Percentiles rank a stretch among this genome's conserved stretches.
Conservation (phyloP, 805 yeast genomes). For the Candida railenensis region DNA sequence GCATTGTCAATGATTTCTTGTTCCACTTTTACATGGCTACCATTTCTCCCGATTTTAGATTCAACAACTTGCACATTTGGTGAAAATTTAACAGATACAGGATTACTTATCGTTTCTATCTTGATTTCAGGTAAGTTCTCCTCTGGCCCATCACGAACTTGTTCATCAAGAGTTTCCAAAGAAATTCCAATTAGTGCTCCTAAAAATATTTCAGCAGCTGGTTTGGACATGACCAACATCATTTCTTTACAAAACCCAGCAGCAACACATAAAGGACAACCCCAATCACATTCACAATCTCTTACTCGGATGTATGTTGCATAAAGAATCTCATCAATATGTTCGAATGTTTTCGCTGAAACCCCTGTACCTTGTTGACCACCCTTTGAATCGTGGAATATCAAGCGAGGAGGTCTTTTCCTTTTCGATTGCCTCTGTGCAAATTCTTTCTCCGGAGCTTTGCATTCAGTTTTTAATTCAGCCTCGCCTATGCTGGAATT, state of each 20-base stretch:
- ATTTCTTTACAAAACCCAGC: slow-evolving; percentile 78
- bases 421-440: slow-evolving; percentile 70
- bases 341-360: slow-evolving; percentile 75
- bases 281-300: slow-evolving; percentile 71
- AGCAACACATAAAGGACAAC: slow-evolving; percentile 87
- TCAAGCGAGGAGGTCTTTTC: slow-evolving; percentile 81
- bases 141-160: slow-evolving; percentile 71
- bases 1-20: too few relatives aligned
- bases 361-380: slow-evolving; percentile 81
- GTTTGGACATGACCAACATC: slow-evolving; percentile 80
- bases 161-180: slow-evolving; percentile 40
- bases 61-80: slow-evolving; percentile 48
- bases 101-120: slow-evolving; percentile 67
- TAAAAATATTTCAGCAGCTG: slow-evolving; percentile 74
- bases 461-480: slow-evolving; percentile 90
- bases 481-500: slow-evolving; percentile 31
- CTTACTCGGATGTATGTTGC: slow-evolving; percentile 59
- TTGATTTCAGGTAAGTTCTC: slow-evolving; percentile 65
- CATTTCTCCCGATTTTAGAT: slow-evolving; percentile 8
- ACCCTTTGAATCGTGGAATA: slow-evolving; percentile 82
- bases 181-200: slow-evolving; percentile 58
- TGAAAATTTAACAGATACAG: slow-evolving; percentile 58
- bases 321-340: slow-evolving; percentile 62
- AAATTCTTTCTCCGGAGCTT: slow-evolving; percentile 96
- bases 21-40: too few relatives aligned